Evolutionary conservation across 1,284 basidiomycete species (phyloP).

Genomic region (Irpex sp.): DNA sequence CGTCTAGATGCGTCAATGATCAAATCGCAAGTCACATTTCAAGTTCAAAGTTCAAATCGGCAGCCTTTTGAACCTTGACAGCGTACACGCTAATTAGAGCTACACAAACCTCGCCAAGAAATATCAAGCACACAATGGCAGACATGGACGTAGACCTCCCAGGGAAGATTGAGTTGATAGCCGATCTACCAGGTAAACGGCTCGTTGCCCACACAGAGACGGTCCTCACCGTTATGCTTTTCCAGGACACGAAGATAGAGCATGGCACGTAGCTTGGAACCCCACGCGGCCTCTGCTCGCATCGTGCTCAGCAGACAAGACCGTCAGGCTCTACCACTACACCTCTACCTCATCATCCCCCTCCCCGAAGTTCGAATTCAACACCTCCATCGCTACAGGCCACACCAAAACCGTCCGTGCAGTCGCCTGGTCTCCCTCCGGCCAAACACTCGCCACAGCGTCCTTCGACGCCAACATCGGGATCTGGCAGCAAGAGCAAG

Average conservation of each 20-base stretch:
- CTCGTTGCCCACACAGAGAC: not conserved
- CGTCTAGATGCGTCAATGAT: not conserved
- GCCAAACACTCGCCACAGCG: slow-evolving; percentile 85
- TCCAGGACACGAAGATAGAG: slow-evolving; percentile 78
- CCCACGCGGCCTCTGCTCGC: slow-evolving; percentile 79
- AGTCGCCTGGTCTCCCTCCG: slow-evolving; percentile 88
- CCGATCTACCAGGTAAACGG: slow-evolving; percentile 26
- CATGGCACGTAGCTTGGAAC: slow-evolving; percentile 93
- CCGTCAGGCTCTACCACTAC: slow-evolving; percentile 83
- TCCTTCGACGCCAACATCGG: slow-evolving; percentile 94
- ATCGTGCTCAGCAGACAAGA: slow-evolving; percentile 92
- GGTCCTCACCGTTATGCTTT: not conserved
- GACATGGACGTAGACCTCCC: slow-evolving; percentile 21
- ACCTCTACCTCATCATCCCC: slow-evolving; percentile 20
- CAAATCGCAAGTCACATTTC: too few relatives aligned
- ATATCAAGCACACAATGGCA: too few relatives aligned
- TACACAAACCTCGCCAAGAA: too few relatives aligned
- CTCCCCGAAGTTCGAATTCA: slow-evolving; percentile 44
- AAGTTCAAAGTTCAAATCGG: too few relatives aligned
- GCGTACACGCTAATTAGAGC: too few relatives aligned
- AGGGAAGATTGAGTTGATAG: slow-evolving; percentile 18
- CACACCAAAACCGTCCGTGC: slow-evolving; percentile 91
- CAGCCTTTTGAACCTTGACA: not conserved
- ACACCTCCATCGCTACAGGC: slow-evolving; percentile 70
- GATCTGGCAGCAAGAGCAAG: slow-evolving; percentile 76